Base-by-base conservation (phyloP, 495 filamentous ascomycete genomes). In the Astrocystis sublimbata region DNA sequence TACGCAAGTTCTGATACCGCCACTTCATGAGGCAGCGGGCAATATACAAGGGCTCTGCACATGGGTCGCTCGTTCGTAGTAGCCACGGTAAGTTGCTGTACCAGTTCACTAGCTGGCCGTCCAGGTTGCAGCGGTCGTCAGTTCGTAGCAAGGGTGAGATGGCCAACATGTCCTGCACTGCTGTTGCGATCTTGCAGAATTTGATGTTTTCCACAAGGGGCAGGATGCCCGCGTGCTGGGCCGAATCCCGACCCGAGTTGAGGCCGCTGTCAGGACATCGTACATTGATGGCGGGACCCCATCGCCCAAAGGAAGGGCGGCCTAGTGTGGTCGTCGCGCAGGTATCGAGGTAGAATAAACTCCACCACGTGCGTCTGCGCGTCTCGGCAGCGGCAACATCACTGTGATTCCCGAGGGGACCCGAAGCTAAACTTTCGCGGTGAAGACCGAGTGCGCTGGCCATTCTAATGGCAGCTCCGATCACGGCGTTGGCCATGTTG, bases 21-120 rank as follows among this genome's bases (percentile, higher is more conserved):
- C 90, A 93, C 69, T 90, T 88, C 88, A 92, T 92, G 66, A 92
- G 84, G 55, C 86, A 86, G 58, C 89, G 80, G 0, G 87, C 85
- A 58, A 87, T 87, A 61, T 84, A 83, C 26, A 92, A 83, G 1
- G 87, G 84, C 63, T 89, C 87, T 0, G 88, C 85, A 72, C 88
- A 90, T 3, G 87, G 84, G 65, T 89, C 84, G 30, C 85, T 86
- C 12, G 85, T 85, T 58, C 84, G 83, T 23, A 93, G 81, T 4
- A 92, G 82, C 69, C 86, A 86, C 0, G 90, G 90, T 0, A 93
- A 82, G 31, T 83, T 85, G 28, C 87, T 83, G 74, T 88, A 87
- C 89, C 89, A 92, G 64, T 80, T 80, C 12, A 88, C 79, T 0
- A 93, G 81, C 67, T 90, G 87, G 7, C 73, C 70, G 71, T 93